These are phyloP conservation scores for Magnolia sinica DNA, from an alignment of 164 flowering plant species.

Conservation along the genomic window DNA sequence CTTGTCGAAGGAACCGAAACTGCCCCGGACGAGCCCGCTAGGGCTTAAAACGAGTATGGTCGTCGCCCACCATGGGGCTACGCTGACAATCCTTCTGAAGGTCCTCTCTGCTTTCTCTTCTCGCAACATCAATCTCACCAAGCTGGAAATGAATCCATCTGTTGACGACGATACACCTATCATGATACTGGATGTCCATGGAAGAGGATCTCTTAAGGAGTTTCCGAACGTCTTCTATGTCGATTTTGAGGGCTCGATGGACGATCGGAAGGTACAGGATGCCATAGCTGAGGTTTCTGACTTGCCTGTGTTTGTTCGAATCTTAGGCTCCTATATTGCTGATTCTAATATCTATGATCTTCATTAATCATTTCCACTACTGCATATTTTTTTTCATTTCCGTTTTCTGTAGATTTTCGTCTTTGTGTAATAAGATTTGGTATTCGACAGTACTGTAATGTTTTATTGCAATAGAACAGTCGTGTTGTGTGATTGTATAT, in stretches of 20 bases:
- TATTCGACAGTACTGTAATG: too few species aligned
- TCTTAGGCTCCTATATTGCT: constrained; percentile 24
- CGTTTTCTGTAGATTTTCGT: background rate
- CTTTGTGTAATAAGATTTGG: too few species aligned
- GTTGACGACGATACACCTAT: constrained; percentile 6
- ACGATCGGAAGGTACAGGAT: constrained; percentile 24
- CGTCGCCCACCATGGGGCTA: constrained; percentile 16
- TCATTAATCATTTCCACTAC: background rate
- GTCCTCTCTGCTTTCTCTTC: constrained; percentile 26
- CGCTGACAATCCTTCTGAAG: constrained; percentile 12
- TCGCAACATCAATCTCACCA: constrained; percentile 22
- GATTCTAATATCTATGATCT: constrained; percentile 26
- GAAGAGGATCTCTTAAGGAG: constrained; percentile 15
- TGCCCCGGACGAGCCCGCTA: background rate
- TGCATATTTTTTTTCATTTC: background rate
- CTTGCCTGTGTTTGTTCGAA: constrained; percentile 19
- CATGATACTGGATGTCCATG: constrained; percentile 18
- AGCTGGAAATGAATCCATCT: constrained; percentile 19
- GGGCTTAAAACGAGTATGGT: constrained; percentile 26
- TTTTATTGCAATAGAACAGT: too few species aligned
- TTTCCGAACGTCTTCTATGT: constrained; percentile 21
- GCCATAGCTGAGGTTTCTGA: constrained; percentile 23
- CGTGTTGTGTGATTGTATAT: too few species aligned
- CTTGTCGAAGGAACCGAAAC: constrained; percentile 8
- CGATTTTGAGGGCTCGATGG: constrained; percentile 27